Evolutionary conservation across 1,139 yeast species (phyloP), one percentile per base, ranked within the genome.

Genomic region (Suhomyces atakaporum): DNA sequence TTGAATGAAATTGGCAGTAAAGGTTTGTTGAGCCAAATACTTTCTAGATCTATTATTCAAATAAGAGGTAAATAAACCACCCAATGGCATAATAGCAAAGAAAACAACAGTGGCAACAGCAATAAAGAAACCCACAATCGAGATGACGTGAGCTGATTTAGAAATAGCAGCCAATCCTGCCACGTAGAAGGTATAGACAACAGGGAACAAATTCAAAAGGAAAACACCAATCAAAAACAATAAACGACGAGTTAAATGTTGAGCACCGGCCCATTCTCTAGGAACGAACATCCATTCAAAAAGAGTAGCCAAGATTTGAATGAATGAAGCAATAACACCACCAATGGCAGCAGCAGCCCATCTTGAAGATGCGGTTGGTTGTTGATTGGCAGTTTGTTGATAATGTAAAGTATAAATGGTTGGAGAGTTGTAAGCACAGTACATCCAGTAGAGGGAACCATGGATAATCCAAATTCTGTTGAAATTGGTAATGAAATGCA

Each of bases 221-320:
- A 90, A 72, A 46, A 90, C 77, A 36, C 80, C 50, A 40, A 83
- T 53, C 60, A 92, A 66, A 60, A 90, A 85, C 71, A 82, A 56
- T 54, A 92, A 73, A 62, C 98, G 85, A 66, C 96, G 85, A 33
- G 89, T 71, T 61, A 92, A 78, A 62, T 88, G 97, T 69, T 92
- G 97, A 63, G 97, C 97, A 66, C 98, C 98, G 22, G 97, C 95
- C 98, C 98, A 92, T 56, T 84, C 81, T 69, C 97, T 83, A 46
- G 98, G 98, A 46, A 92, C 98, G 59, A 88, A 92, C 62, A 82
- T 75, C 97, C 96, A 94, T 68, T 92, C 98, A 54, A 86, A 80
- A 33, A 89, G 42, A 15, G 98, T 92, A 34, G 98, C 98, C 43
- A 79, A 51, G 46, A 94, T 77, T 69, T 92, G 96, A 56, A 92